These are phyloP conservation scores for Lepidopterella palustris DNA, from an alignment of 495 filamentous ascomycete genomes.

Conservation along the genomic window DNA sequence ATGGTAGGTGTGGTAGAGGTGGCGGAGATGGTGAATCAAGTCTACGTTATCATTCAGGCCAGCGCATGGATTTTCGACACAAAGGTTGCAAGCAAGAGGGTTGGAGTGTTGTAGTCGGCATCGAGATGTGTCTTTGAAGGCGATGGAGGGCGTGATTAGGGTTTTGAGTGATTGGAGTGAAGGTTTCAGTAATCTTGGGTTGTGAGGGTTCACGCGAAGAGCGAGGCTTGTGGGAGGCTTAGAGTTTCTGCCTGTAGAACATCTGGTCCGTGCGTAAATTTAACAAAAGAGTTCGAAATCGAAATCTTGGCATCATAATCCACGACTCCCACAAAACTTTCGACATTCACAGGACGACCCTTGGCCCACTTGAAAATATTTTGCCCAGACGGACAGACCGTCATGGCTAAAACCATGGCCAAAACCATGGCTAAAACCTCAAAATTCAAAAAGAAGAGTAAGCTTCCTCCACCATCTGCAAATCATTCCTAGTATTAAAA, in stretches of 20 bases:
- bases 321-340: background rate
- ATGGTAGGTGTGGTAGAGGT: slow-evolving; percentile 5
- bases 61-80: slow-evolving; percentile 11
- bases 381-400: too few relatives aligned
- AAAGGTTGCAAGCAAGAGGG: slow-evolving; percentile 11
- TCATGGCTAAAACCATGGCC: too few relatives aligned
- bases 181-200: too few relatives aligned
- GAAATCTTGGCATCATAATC: background rate
- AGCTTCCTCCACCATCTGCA: background rate
- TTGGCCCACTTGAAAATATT: too few relatives aligned
- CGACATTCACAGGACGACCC: background rate
- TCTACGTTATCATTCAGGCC: slow-evolving; percentile 21
- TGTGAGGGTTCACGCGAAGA: too few relatives aligned
- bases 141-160: too few relatives aligned
- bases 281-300: too few relatives aligned
- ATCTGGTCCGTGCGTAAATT: background rate
- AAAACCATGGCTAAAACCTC: slow-evolving; percentile 26
- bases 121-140: slow-evolving; percentile 11
- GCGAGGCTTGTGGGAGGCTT: background rate
- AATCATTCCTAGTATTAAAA: background rate
- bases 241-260: too few relatives aligned
- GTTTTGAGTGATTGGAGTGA: too few relatives aligned
- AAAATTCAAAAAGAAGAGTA: slow-evolving; percentile 27
- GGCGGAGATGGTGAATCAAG: background rate
- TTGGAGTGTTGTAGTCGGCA: slow-evolving; percentile 20